phyloP scores from a whole-genome alignment of 1,284 basidiomycete species.

The Moesziomyces parantarcticus region DNA sequence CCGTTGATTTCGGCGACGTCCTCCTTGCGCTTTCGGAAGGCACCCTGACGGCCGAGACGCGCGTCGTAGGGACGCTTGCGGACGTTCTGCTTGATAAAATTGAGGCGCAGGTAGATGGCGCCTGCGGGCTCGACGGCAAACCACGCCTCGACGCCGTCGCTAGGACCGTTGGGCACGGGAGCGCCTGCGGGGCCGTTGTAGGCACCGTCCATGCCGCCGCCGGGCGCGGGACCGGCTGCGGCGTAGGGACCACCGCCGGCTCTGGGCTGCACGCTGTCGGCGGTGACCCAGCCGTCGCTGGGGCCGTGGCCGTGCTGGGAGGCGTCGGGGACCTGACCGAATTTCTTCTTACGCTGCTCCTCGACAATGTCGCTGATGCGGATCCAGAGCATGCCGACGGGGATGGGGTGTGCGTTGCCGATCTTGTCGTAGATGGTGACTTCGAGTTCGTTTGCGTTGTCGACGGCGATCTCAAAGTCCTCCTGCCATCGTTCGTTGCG shows the following conservation, averaged over 20 bases:
- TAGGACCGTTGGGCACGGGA: slow-evolving; percentile 50
- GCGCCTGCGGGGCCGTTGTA: slow-evolving; percentile 55
- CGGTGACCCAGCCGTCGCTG: slow-evolving; percentile 65
- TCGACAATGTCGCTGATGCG: slow-evolving; percentile 94
- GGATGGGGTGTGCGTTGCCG: slow-evolving; percentile 79
- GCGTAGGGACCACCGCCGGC: slow-evolving; percentile 27
- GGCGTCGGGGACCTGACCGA: slow-evolving; percentile 72
- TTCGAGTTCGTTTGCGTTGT: slow-evolving; percentile 98
- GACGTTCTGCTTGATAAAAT: slow-evolving; percentile 71
- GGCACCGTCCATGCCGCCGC: slow-evolving; percentile 30
- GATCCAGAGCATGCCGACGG: slow-evolving; percentile 96
- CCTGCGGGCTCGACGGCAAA: slow-evolving; percentile 98
- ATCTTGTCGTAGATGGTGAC: slow-evolving; percentile 95
- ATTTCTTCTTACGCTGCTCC: slow-evolving; percentile 90
- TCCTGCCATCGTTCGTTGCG: slow-evolving; percentile 97
- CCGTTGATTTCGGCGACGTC: slow-evolving; percentile 99
- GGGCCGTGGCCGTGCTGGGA: slow-evolving; percentile 52
- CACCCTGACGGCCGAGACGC: slow-evolving; percentile 92
- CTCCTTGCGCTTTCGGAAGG: slow-evolving; percentile 95
- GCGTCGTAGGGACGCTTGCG: slow-evolving; percentile 91
- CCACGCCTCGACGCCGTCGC: slow-evolving; percentile 93
- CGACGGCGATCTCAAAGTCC: slow-evolving; percentile 93
- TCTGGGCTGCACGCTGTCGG: slow-evolving; percentile 57
- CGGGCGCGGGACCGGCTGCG: slow-evolving; percentile 7
- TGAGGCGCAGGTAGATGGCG: slow-evolving; percentile 73